Conservation (phyloP, 306 rosid genomes). For the Sesbania bispinosa region DNA sequence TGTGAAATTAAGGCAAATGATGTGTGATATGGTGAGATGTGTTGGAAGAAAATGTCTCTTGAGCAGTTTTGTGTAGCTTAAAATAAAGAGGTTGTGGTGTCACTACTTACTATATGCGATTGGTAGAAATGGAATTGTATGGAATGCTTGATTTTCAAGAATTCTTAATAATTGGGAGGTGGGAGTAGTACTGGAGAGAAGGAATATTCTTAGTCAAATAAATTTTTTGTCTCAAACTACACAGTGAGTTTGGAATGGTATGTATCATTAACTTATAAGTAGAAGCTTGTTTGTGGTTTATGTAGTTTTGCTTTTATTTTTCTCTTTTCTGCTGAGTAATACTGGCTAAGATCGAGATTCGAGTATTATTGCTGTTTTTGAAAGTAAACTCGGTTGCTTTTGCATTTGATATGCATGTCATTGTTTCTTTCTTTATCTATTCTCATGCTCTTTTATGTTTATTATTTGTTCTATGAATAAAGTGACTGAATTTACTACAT, state of each 20-base stretch:
- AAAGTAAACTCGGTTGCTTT: neutral
- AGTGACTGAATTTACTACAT: neutral
- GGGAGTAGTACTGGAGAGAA: neutral
- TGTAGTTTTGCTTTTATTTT: neutral
- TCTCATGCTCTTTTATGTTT: neutral
- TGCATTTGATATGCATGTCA: neutral
- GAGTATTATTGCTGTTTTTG: neutral
- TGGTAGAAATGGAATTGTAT: neutral
- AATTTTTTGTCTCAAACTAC: neutral
- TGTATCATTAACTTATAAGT: neutral
- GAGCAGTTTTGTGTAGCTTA: neutral
- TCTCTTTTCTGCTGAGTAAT: neutral
- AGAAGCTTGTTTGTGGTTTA: neutral
- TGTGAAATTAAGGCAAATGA: neutral
- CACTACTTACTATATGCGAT: neutral
- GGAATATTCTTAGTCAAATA: neutral
- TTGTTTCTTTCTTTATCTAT: neutral
- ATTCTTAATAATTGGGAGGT: neutral
- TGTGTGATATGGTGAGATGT: neutral
- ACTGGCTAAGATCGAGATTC: neutral
- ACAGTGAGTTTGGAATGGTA: conserved; percentile 12
- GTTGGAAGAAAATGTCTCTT: neutral
- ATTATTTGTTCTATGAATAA: neutral
- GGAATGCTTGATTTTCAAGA: neutral
- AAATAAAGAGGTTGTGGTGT: neutral